Percentiles rank a stretch among this genome's conserved stretches.
Evolutionary conservation across 768 basidiomycete genomes (phyloP).

Genomic region (Hortiboletus campestris): DNA sequence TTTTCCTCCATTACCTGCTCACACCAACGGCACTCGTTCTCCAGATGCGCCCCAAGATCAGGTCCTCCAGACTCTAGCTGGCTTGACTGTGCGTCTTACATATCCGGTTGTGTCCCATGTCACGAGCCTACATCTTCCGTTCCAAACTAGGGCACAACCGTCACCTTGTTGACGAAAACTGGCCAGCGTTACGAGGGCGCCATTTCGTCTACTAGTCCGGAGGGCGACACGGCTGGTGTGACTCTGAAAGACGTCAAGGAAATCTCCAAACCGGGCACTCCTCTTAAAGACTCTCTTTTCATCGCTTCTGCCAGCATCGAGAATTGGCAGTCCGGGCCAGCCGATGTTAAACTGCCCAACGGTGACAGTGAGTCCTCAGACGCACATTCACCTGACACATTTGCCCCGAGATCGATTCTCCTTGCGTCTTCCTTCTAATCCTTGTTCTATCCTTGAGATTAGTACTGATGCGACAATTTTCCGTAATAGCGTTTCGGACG

Average conservation of each 20-base stretch:
- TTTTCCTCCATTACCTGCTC: conserved; percentile 44
- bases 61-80: conserved; percentile 61
- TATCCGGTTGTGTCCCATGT: conserved; percentile 6
- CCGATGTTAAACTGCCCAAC: conserved; percentile 64
- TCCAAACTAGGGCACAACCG: conserved; percentile 62
- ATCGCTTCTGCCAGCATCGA: conserved; percentile 74
- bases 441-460: not conserved
- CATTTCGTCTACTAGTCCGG: conserved; percentile 54
- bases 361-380: conserved; percentile 60
- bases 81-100: conserved; percentile 60
- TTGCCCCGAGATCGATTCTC: not conserved
- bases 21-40: conserved; percentile 47
- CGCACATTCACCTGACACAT: not conserved
- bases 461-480: conserved; percentile 15
- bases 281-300: conserved; percentile 69
- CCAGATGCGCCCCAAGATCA: conserved; percentile 54
- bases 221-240: conserved; percentile 70
- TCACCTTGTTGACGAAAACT: conserved; percentile 73
- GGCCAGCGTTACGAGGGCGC: conserved; percentile 73
- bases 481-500: conserved; percentile 67
- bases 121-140: conserved; percentile 17
- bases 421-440: not conserved
- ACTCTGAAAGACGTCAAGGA: conserved; percentile 79
- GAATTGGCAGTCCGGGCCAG: conserved; percentile 68
- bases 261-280: conserved; percentile 58